These are phyloP conservation scores for Noccaea bulbosa DNA, from an alignment of 345 rosid genomes.

Conservation along the genomic window DNA sequence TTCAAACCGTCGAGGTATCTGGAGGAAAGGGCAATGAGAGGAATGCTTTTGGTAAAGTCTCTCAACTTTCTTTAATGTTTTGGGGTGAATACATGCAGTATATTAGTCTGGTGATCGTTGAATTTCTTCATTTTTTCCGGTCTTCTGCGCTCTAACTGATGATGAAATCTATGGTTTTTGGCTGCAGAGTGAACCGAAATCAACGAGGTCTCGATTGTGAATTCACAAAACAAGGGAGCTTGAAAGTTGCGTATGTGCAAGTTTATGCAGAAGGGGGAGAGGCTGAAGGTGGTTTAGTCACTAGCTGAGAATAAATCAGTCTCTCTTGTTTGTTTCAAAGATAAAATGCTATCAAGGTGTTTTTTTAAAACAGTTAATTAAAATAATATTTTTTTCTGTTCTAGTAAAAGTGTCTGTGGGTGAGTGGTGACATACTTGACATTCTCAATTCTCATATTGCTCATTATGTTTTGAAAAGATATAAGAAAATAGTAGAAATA, in stretches of 20 bases:
- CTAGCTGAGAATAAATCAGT: no score
- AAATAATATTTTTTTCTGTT: no score
- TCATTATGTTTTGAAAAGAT: background rate
- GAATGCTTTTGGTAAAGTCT: constrained; percentile 71
- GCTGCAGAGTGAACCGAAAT: constrained; percentile 41
- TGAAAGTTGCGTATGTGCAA: no score
- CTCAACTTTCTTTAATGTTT: constrained; percentile 18
- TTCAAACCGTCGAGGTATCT: constrained; percentile 77
- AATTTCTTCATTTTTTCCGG: background rate
- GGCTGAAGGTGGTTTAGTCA: no score
- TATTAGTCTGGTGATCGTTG: background rate
- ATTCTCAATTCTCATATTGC: background rate
- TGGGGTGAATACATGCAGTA: no score
- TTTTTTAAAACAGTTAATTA: no score
- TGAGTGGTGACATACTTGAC: no score
- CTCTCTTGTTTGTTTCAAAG: no score
- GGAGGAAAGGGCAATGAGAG: constrained; percentile 81
- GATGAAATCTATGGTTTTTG: constrained; percentile 4
- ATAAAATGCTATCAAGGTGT: no score
- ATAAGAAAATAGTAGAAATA: constrained; percentile 2
- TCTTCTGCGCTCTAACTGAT: background rate
- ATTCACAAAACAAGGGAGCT: no score
- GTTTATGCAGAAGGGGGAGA: no score
- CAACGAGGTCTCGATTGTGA: constrained; percentile 31
- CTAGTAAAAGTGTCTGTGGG: no score